These are phyloP conservation scores for Mycena venus DNA, from an alignment of 768 basidiomycete species.

Conservation along the genomic window DNA sequence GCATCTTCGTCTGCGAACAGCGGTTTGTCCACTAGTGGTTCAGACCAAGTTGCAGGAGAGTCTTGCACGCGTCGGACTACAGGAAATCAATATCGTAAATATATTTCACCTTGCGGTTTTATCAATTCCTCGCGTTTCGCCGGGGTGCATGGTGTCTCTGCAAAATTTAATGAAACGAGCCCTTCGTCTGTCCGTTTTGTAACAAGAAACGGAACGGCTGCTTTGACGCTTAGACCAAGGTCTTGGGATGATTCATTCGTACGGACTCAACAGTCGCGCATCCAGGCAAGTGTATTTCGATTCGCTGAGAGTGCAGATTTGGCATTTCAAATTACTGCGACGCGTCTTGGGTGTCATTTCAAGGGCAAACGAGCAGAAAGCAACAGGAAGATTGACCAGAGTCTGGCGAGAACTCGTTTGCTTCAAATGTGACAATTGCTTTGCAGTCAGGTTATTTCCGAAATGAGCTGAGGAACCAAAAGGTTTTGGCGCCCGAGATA, in stretches of 20 bases:
- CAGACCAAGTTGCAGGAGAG: not conserved
- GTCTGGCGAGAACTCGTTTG: too few relatives aligned
- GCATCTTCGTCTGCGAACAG: constrained; percentile 49
- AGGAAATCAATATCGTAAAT: not conserved
- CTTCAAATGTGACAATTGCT: too few relatives aligned
- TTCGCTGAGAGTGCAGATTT: constrained; percentile 68
- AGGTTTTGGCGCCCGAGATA: too few relatives aligned
- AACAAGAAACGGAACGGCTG: constrained; percentile 88
- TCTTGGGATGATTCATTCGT: too few relatives aligned
- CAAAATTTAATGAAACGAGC: not conserved
- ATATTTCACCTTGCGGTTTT: not conserved
- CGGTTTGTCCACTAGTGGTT: constrained; percentile 21
- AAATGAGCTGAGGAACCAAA: too few relatives aligned
- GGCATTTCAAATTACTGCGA: constrained; percentile 63
- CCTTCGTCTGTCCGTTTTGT: constrained; percentile 75
- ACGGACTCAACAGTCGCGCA: too few relatives aligned
- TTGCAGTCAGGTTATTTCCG: too few relatives aligned
- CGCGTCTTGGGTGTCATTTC: constrained; percentile 34
- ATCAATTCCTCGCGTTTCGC: not conserved
- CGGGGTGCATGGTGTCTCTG: constrained; percentile 22
- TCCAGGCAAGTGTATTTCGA: constrained; percentile 82
- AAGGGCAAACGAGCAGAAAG: too few relatives aligned
- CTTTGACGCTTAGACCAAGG: not conserved
- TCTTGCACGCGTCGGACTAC: not conserved
- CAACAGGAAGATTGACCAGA: too few relatives aligned